Percentiles rank a stretch among this genome's conserved stretches.
Conservation (phyloP, 2,329 filamentous ascomycete species). For the Aspergillus fumigatus region DNA sequence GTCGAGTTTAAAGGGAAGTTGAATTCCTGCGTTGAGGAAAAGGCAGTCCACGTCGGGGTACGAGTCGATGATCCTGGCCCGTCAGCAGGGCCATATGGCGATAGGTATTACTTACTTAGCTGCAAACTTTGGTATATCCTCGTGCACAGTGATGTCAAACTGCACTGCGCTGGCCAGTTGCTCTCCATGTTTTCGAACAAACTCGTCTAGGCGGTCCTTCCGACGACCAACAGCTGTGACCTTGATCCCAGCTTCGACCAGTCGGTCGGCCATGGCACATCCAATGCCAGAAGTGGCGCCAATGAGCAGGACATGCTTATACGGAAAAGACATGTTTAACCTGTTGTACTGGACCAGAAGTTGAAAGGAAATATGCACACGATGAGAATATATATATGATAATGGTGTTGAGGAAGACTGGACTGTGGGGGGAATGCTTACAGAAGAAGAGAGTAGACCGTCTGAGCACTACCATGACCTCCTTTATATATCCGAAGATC, state of each 20-base stretch:
- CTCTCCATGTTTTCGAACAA: slow-evolving; percentile 43
- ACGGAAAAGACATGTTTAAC: slow-evolving; percentile 47
- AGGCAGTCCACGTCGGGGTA: slow-evolving; percentile 54
- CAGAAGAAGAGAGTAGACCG: not conserved
- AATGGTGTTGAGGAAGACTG: too few relatives aligned
- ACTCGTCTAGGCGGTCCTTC: slow-evolving; percentile 46
- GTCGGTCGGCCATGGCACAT: slow-evolving; percentile 43
- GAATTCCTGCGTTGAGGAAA: slow-evolving; percentile 55
- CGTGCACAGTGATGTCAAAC: slow-evolving; percentile 47
- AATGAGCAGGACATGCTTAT: slow-evolving; percentile 53
- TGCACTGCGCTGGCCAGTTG: slow-evolving; percentile 38
- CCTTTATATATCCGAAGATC: too few relatives aligned
- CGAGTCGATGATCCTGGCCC: not conserved
- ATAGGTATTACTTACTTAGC: not conserved
- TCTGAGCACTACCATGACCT: not conserved
- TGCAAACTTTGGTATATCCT: slow-evolving; percentile 41
- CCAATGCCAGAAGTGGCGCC: slow-evolving; percentile 55
- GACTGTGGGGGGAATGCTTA: not conserved
- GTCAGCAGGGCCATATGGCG: not conserved
- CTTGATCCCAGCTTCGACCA: slow-evolving; percentile 46
- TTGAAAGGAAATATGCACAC: not conserved
- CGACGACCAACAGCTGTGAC: slow-evolving; percentile 56
- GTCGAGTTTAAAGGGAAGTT: slow-evolving; percentile 47
- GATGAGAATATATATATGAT: not conserved
- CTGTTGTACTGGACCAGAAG: too few relatives aligned